phyloP scores from a whole-genome alignment of 1,284 basidiomycete species.

The Ceratobasidium sp. region DNA sequence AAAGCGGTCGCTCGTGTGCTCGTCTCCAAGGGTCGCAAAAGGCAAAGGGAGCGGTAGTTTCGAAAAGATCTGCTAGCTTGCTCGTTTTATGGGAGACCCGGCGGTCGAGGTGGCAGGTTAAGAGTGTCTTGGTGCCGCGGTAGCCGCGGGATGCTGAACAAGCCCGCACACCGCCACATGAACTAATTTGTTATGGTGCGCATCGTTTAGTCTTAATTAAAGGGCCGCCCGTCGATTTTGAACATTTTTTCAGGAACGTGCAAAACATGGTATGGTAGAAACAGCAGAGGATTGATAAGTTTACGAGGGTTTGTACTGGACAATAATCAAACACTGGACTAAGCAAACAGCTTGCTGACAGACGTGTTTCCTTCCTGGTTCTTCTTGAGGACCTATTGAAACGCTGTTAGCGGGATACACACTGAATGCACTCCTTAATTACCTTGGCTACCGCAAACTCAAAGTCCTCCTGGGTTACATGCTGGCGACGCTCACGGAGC shows the following conservation, averaged over 20 bases:
- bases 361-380: constrained; percentile 91
- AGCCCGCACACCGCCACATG: background rate
- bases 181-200: background rate
- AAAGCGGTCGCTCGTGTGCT: background rate
- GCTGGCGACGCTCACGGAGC: constrained; percentile 91
- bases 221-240: too few relatives aligned
- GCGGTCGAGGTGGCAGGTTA: constrained; percentile 7
- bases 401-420: background rate
- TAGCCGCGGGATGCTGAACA: constrained; percentile 2
- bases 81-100: background rate
- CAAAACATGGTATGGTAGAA: background rate
- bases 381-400: constrained; percentile 81
- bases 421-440: constrained; percentile 45
- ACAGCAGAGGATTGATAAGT: background rate
- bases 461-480: constrained; percentile 98
- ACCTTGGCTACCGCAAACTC: constrained; percentile 98
- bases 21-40: background rate
- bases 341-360: constrained; percentile 85
- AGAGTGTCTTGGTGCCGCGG: constrained; percentile 10
- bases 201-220: too few relatives aligned
- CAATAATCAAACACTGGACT: background rate
- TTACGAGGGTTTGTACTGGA: background rate
- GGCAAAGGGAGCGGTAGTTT: background rate
- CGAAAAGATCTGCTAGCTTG: background rate
- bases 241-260: background rate